phyloP scores from a whole-genome alignment of 805 yeast species.

The Spathaspora hagerdaliae region DNA sequence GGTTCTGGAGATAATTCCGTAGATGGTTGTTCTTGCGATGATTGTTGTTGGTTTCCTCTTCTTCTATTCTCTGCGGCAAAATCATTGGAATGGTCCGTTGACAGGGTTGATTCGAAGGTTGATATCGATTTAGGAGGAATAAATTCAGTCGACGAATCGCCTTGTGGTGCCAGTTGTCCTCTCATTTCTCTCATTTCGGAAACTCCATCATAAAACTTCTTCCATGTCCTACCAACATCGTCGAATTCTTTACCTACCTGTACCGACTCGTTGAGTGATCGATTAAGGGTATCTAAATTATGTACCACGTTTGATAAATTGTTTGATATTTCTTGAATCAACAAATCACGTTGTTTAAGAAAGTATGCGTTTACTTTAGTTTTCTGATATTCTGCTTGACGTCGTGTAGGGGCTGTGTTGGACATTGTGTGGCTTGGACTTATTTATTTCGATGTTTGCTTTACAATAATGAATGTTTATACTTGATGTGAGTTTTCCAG shows the following conservation, averaged over 20 bases:
- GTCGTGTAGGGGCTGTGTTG: not conserved
- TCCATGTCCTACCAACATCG: constrained; percentile 68
- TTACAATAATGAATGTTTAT: too few relatives aligned
- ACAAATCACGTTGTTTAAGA: constrained; percentile 55
- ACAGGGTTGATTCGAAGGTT: too few relatives aligned
- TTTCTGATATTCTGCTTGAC: not conserved
- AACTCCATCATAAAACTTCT: constrained; percentile 56
- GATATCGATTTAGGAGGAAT: too few relatives aligned
- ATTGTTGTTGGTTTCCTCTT: too few relatives aligned
- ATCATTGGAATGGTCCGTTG: too few relatives aligned
- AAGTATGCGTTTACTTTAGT: constrained; percentile 25
- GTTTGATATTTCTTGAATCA: constrained; percentile 52
- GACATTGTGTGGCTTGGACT: not conserved
- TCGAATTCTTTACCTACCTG: constrained; percentile 78
- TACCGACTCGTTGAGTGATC: constrained; percentile 62
- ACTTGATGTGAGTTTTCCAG: too few relatives aligned
- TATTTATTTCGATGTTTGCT: too few relatives aligned
- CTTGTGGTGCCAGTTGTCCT: too few relatives aligned
- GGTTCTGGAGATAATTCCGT: too few relatives aligned
- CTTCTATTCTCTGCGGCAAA: too few relatives aligned
- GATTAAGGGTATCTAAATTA: constrained; percentile 60
- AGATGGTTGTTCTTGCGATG: too few relatives aligned
- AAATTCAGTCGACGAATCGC: too few relatives aligned
- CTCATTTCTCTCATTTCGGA: constrained; percentile 9
- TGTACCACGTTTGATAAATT: constrained; percentile 63